Evolutionary conservation across 2,329 filamentous ascomycete species (phyloP).

Genomic region (Penicillium italicum): DNA sequence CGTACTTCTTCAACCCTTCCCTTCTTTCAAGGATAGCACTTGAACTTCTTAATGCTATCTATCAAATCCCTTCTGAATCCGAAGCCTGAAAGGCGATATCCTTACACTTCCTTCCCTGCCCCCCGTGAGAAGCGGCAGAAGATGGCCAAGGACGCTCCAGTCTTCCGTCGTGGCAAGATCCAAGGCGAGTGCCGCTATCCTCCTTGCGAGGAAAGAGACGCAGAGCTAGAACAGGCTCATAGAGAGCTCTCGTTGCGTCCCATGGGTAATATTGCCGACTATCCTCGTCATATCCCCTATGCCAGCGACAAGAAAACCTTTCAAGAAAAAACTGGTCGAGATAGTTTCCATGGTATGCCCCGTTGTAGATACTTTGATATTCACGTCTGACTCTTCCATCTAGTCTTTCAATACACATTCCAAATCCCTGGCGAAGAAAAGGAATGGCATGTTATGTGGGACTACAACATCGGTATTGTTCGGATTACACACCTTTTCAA

Average conservation of each 20-base stretch:
- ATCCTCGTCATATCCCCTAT: slow-evolving; percentile 79
- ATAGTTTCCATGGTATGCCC: slow-evolving; percentile 75
- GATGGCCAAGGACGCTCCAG: slow-evolving; percentile 61
- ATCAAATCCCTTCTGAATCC: slow-evolving; percentile 66
- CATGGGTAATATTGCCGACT: slow-evolving; percentile 56
- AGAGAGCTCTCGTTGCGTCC: slow-evolving; percentile 64
- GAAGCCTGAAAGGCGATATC: slow-evolving; percentile 38
- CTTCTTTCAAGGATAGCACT: slow-evolving; percentile 2
- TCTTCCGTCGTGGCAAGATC: slow-evolving; percentile 59
- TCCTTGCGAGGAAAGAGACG: slow-evolving; percentile 66
- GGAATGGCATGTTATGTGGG: slow-evolving; percentile 84
- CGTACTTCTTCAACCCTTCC: slow-evolving; percentile 1
- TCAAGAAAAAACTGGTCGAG: slow-evolving; percentile 76
- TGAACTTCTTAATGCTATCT: slow-evolving; percentile 53
- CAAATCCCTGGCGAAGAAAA: slow-evolving; percentile 62
- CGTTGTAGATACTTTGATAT: background rate
- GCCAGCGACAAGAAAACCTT: slow-evolving; percentile 92
- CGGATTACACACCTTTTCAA: slow-evolving; percentile 95
- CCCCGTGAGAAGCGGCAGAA: slow-evolving; percentile 48
- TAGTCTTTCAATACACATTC: slow-evolving; percentile 68
- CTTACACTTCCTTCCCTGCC: slow-evolving; percentile 9
- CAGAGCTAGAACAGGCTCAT: slow-evolving; percentile 56
- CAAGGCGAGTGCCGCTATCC: slow-evolving; percentile 69
- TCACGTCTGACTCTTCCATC: slow-evolving; percentile 4
- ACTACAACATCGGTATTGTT: slow-evolving; percentile 91